Evolutionary conservation across 768 basidiomycete species (phyloP).

Genomic region (Mycena metata): DNA sequence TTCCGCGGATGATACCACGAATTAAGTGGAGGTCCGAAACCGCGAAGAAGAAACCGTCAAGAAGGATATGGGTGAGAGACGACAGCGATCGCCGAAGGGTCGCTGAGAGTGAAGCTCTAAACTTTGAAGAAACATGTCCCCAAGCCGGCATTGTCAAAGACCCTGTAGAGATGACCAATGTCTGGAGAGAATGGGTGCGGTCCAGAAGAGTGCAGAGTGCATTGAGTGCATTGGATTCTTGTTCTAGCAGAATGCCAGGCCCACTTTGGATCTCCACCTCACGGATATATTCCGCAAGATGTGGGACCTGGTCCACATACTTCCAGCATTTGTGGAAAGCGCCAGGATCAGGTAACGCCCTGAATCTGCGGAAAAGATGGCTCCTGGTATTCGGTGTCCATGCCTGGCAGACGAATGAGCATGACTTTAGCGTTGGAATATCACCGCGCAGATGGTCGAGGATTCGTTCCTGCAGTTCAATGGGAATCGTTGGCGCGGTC

Average conservation of each 20-base stretch:
- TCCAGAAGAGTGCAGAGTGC: constrained; percentile 29
- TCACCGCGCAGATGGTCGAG: constrained; percentile 15
- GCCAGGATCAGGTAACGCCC: background rate
- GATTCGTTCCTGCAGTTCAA: constrained; percentile 29
- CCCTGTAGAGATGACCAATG: background rate
- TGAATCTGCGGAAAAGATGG: constrained; percentile 21
- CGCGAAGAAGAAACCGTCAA: constrained; percentile 14
- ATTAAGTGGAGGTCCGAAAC: constrained; percentile 17
- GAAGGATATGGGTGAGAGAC: constrained; percentile 22
- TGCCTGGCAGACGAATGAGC: constrained; percentile 25
- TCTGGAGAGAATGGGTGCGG: constrained; percentile 3
- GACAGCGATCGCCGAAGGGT: constrained; percentile 5
- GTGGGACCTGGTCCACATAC: background rate
- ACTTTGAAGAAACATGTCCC: background rate
- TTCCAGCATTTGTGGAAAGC: background rate
- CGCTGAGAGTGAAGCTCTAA: constrained; percentile 5
- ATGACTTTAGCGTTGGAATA: constrained; percentile 8
- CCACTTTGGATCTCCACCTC: constrained; percentile 23
- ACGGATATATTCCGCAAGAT: constrained; percentile 24
- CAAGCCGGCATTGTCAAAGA: background rate
- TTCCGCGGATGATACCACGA: too few species aligned
- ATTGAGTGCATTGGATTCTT: constrained; percentile 8
- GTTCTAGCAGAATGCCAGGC: background rate
- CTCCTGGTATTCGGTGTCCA: constrained; percentile 18
- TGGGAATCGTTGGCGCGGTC: background rate